phyloP scores from a whole-genome alignment of 2,329 filamentous ascomycete species.

The Fusarium irregulare region DNA sequence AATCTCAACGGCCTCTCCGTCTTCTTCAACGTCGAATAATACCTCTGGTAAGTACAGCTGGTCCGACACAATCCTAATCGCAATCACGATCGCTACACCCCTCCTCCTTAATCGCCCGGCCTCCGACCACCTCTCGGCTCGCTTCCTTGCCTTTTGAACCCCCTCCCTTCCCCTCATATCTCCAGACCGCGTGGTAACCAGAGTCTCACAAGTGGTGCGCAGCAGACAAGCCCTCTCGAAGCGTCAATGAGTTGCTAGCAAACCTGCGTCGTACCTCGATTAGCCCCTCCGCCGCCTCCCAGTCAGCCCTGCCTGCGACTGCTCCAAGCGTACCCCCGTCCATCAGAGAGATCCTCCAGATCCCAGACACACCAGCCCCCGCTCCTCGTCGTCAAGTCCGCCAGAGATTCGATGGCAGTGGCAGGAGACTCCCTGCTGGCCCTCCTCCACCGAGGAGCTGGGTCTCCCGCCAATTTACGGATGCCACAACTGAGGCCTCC shows the following conservation, averaged over 20 bases:
- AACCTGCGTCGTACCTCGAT: slow-evolving; percentile 62
- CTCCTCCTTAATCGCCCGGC: slow-evolving; percentile 25
- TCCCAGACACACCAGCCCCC: slow-evolving; percentile 67
- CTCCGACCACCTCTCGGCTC: slow-evolving; percentile 42
- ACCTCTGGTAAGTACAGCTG: slow-evolving; percentile 44
- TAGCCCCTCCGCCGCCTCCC: slow-evolving; percentile 43
- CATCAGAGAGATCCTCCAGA: slow-evolving; percentile 68
- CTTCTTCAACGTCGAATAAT: slow-evolving; percentile 40
- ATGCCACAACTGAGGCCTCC: slow-evolving; percentile 27
- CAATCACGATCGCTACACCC: slow-evolving; percentile 31
- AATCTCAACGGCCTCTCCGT: slow-evolving; percentile 63
- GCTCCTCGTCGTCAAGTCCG: slow-evolving; percentile 59
- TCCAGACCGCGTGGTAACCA: slow-evolving; percentile 46
- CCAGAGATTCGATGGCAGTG: slow-evolving; percentile 57
- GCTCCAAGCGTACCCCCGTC: slow-evolving; percentile 68
- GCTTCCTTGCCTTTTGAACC: slow-evolving; percentile 40
- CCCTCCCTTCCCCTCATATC: slow-evolving; percentile 27
- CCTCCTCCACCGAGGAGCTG: slow-evolving; percentile 70
- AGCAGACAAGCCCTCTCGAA: slow-evolving; percentile 50
- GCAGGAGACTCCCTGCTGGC: slow-evolving; percentile 66
- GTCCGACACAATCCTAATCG: slow-evolving; percentile 4
- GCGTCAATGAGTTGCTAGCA: slow-evolving; percentile 71
- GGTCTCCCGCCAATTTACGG: slow-evolving; percentile 49
- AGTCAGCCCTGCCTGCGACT: slow-evolving; percentile 47
- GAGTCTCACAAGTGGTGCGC: slow-evolving; percentile 45